These are phyloP conservation scores for Corynascus novoguineensis DNA, from an alignment of 495 filamentous ascomycete species.

Conservation along the genomic window DNA sequence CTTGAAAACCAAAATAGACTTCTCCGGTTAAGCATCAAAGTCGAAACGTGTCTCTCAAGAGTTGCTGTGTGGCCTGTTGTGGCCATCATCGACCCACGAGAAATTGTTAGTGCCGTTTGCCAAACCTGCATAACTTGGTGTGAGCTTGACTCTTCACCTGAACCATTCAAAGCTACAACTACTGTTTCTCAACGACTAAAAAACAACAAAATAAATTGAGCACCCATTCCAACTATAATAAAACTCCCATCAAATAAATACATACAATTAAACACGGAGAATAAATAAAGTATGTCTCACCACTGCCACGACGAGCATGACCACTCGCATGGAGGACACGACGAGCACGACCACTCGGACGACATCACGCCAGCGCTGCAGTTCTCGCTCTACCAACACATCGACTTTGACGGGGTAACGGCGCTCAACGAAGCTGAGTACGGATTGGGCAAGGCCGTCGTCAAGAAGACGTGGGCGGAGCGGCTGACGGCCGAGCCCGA, in stretches of 20 bases:
- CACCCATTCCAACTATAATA: neutral
- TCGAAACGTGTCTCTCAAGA: no score
- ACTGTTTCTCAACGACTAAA: neutral
- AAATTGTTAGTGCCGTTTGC: conserved; percentile 8
- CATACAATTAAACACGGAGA: neutral
- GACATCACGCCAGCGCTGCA: conserved; percentile 88
- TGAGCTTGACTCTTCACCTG: neutral
- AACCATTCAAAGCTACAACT: neutral
- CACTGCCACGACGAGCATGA: conserved; percentile 43
- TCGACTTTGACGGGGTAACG: conserved; percentile 78
- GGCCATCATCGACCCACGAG: no score
- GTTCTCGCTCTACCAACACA: conserved; percentile 80
- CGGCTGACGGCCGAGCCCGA: conserved; percentile 64
- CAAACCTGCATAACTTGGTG: neutral
- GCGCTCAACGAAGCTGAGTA: conserved; percentile 73
- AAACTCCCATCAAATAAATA: neutral
- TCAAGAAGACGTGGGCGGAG: conserved; percentile 88
- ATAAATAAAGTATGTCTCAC: conserved; percentile 37
- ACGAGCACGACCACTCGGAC: conserved; percentile 73
- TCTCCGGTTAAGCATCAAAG: no score
- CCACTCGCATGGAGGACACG: no score
- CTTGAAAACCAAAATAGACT: no score
- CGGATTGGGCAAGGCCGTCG: conserved; percentile 64
- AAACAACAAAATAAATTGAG: neutral
- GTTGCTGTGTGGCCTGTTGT: no score